Evolutionary conservation across 352 stramenopile genomes (phyloP), one percentile per base, ranked within the genome.

Genomic region (Phytophthora tubulina): DNA sequence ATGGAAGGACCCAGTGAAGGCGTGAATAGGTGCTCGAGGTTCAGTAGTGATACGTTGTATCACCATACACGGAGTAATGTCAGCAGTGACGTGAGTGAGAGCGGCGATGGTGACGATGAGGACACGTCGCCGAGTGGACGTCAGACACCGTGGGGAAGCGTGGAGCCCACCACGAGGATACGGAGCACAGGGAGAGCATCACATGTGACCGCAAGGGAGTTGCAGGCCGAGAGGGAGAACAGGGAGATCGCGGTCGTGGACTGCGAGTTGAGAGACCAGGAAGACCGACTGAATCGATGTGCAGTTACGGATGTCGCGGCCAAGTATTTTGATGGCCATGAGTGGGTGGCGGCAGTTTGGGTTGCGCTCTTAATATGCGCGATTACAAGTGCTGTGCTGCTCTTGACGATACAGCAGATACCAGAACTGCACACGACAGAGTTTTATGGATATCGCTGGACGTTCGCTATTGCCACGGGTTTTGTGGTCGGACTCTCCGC

Each of bases 401-500:
- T 88, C 4, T 31, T 67, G 5, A 42, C 57, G 63, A 71, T 67
- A 32, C 59, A 70, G 31, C 69, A 61, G 42, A 68, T 86, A 15
- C 71, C 70, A 14, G 21, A 77, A 41, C 61, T 90, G 3, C 27
- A 74, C 30, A 33, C 17, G 17, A 87, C 74, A 1, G 77, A 90
- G 39, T 88, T 91, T 52, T 85, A 82, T 63, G 32, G 67, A 9
- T 88, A 67, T 21, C 68, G 73, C 5, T 66, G 75, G 56, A 81
- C 77, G 41, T 83, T 86, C 60, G 63, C 69, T 0, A 73, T 76
- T 30, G 67, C 56, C 2, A 84, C 70, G 27, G 69, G 60, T 7
- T 78, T 79, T 53, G 78, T 82, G 58, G 65, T 72, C 7, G 64
- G 53, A 10, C 54, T 88, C 8, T 84, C 72, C 39, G 76, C 78